These are phyloP conservation scores for Magnaporthiopsis incrustans DNA, from an alignment of 2,329 filamentous ascomycete species.

Conservation along the genomic window DNA sequence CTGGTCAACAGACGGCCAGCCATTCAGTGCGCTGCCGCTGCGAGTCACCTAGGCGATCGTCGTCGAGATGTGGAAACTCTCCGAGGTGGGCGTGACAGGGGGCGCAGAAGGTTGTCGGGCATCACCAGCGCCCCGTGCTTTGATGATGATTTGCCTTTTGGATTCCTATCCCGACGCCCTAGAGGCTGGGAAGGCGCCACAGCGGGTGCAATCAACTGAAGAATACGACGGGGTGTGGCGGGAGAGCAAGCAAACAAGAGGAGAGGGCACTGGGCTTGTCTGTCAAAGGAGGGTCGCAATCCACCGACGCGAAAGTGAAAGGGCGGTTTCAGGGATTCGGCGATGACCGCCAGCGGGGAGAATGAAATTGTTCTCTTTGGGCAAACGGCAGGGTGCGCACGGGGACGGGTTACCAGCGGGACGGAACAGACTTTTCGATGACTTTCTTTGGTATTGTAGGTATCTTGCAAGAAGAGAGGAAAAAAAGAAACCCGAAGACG, in stretches of 20 bases:
- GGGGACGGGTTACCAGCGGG: neutral
- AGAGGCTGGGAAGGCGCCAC: neutral
- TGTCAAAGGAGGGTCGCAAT: neutral
- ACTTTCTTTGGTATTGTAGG: neutral
- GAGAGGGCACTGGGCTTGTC: neutral
- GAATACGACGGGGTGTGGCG: neutral
- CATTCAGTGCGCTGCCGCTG: no score
- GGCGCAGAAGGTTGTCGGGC: neutral
- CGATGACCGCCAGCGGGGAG: neutral
- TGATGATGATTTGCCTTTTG: neutral
- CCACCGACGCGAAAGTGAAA: neutral
- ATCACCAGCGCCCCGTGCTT: neutral
- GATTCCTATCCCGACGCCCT: neutral
- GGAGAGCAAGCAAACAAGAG: neutral
- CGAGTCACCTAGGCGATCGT: neutral
- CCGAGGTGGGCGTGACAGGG: neutral
- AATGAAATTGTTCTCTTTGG: neutral
- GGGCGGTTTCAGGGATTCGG: neutral
- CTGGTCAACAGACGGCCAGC: neutral
- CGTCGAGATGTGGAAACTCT: neutral
- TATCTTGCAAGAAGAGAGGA: no score
- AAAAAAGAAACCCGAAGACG: neutral
- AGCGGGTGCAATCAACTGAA: neutral
- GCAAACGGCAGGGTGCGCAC: neutral
- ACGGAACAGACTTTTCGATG: neutral